Base-by-base conservation (phyloP, 2,329 filamentous ascomycete species). In the Paecilomyces niveus region DNA sequence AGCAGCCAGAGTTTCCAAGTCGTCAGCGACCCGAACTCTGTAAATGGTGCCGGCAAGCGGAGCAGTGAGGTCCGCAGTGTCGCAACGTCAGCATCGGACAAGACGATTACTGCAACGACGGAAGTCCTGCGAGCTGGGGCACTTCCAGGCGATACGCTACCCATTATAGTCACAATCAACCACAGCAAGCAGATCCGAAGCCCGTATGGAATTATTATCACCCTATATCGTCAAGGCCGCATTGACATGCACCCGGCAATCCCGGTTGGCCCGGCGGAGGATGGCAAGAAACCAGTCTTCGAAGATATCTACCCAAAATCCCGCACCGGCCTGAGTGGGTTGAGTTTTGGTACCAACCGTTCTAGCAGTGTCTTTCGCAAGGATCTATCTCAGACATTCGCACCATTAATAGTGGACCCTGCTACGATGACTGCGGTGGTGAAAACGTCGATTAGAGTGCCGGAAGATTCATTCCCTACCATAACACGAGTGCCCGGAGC, bases 281-380 rank as follows among this genome's bases (percentile, higher is more conserved):
- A 88, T 61, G 84, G 85, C 10, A 86, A 85, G 65, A 87, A 85
- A 67, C 76, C 85, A 15, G 86, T 91, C 60, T 90, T 88, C 66
- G 89, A 93, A 65, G 90, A 96, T 60, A 90, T 89, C 67, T 95
- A 92, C 69, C 92, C 92, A 3, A 90, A 88, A 67, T 96, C 92
- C 1, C 86, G 89, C 61, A 95, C 92, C 0, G 92, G 92, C 0
- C 82, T 97, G 7, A 90, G 89, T 15, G 92, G 92, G 0, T 79
- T 97, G 29, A 95, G 92, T 1, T 80, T 97, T 49, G 90, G 90
- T 1, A 94, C 91, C 1, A 89, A 89, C 6, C 88, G 90, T 39
- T 92, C 92, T 1, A 93, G 87, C 70, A 94, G 92, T 72, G 84
- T 94, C n/a, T 97, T 97, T 71, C 88, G 94, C 57, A 97, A 97